Evolutionary conservation across 2,329 filamentous ascomycete species (phyloP).

Genomic region (Endoconidiophora laricicola): DNA sequence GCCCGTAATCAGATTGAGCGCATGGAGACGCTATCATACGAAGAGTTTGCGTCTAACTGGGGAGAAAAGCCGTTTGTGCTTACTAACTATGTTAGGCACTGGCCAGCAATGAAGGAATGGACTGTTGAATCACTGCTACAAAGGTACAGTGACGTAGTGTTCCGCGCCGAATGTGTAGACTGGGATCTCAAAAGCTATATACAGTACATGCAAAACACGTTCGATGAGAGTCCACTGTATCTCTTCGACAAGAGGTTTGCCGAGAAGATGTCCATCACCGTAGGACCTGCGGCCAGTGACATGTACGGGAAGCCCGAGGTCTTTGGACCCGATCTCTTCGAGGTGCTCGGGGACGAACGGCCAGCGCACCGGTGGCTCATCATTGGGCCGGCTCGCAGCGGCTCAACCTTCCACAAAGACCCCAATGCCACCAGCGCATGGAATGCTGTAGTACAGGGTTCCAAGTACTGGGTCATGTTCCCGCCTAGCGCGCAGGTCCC

Average conservation of each 20-base stretch:
- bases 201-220: slow-evolving; percentile 62
- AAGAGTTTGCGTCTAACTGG: slow-evolving; percentile 62
- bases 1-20: slow-evolving; percentile 54
- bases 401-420: slow-evolving; percentile 87
- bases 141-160: slow-evolving; percentile 49
- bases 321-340: slow-evolving; percentile 77
- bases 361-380: slow-evolving; percentile 90
- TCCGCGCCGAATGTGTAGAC: slow-evolving; percentile 84
- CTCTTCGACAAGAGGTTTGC: slow-evolving; percentile 80
- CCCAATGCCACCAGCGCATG: slow-evolving; percentile 63
- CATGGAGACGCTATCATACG: slow-evolving; percentile 48
- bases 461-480: slow-evolving; percentile 99
- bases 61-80: slow-evolving; percentile 73
- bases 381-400: slow-evolving; percentile 69
- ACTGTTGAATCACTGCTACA: slow-evolving; percentile 47
- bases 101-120: slow-evolving; percentile 67
- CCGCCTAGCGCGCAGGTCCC: slow-evolving; percentile 63
- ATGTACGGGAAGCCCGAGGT: slow-evolving; percentile 68
- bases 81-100: slow-evolving; percentile 61
- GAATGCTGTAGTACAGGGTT: slow-evolving; percentile 81
- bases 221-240: slow-evolving; percentile 80
- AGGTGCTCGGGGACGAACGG: slow-evolving; percentile 57
- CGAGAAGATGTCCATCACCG: slow-evolving; percentile 60
- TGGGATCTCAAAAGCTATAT: slow-evolving; percentile 74
- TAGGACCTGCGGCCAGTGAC: slow-evolving; percentile 33